phyloP scores from a whole-genome alignment of 2,329 filamentous ascomycete genomes.

The Trichoderma afroharzianum region DNA sequence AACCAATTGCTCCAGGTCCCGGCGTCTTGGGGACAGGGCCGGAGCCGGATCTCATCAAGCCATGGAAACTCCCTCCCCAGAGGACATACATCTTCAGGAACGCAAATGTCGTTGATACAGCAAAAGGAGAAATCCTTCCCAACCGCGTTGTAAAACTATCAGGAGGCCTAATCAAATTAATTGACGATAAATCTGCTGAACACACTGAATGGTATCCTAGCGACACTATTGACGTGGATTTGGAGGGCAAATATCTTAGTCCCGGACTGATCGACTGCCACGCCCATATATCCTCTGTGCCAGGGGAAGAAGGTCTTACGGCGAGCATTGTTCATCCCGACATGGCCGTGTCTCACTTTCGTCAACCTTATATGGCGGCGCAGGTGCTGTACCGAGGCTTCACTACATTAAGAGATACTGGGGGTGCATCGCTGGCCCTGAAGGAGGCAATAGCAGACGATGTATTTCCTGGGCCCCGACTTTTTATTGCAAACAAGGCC shows the following conservation, averaged over 20 bases:
- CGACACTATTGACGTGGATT: slow-evolving; percentile 22
- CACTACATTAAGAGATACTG: slow-evolving; percentile 56
- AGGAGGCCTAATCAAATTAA: slow-evolving; percentile 32
- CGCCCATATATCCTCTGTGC: slow-evolving; percentile 31
- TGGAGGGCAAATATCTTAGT: slow-evolving; percentile 29
- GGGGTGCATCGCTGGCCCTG: slow-evolving; percentile 52
- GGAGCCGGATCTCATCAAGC: slow-evolving; percentile 28
- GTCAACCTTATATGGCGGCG: slow-evolving; percentile 44
- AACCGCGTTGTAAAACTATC: slow-evolving; percentile 33
- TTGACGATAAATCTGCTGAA: slow-evolving; percentile 16
- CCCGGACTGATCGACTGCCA: slow-evolving; percentile 35
- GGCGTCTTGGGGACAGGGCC: not conserved
- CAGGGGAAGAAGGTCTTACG: slow-evolving; percentile 27
- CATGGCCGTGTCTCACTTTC: slow-evolving; percentile 36
- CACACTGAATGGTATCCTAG: not conserved
- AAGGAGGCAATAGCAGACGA: slow-evolving; percentile 56
- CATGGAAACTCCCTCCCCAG: slow-evolving; percentile 34
- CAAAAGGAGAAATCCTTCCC: slow-evolving; percentile 30
- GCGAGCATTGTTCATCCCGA: slow-evolving; percentile 29
- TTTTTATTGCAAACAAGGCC: slow-evolving; percentile 53
- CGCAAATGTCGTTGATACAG: slow-evolving; percentile 42
- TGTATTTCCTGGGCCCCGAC: slow-evolving; percentile 50
- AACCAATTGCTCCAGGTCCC: not conserved
- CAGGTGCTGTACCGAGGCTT: slow-evolving; percentile 56
- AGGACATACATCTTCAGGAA: slow-evolving; percentile 38